Evolutionary conservation across 2,329 filamentous ascomycete species (phyloP).

Genomic region (Xylaria sp.): DNA sequence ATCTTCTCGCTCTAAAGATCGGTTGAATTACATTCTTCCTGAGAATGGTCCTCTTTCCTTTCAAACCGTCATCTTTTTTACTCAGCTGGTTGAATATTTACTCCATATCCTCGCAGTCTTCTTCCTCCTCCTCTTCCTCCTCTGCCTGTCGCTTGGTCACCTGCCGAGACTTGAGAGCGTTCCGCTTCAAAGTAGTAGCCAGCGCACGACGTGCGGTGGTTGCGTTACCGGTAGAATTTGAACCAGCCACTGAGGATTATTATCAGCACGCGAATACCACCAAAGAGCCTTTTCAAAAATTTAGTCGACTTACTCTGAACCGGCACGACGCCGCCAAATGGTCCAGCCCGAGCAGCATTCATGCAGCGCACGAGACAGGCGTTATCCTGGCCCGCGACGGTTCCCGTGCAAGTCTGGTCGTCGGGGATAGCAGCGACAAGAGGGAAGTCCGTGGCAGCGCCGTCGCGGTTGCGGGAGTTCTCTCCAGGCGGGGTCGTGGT

Average conservation of each 20-base stretch:
- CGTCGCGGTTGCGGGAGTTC: conserved; percentile 59
- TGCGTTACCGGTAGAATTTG: conserved; percentile 38
- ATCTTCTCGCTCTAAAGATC: background rate
- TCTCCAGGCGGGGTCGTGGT: conserved; percentile 64
- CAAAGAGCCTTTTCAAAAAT: background rate
- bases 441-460: conserved; percentile 58
- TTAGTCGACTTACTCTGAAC: conserved; percentile 57
- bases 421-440: conserved; percentile 68
- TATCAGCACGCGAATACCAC: conserved; percentile 21
- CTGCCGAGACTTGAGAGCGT: conserved; percentile 29
- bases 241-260: conserved; percentile 41
- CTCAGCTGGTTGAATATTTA: background rate
- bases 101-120: conserved; percentile 27
- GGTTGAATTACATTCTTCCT: conserved; percentile 11
- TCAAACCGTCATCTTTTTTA: conserved; percentile 2
- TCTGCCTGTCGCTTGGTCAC: conserved; percentile 39
- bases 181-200: conserved; percentile 38
- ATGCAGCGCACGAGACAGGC: conserved; percentile 72
- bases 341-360: conserved; percentile 69
- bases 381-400: conserved; percentile 66
- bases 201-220: conserved; percentile 37
- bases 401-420: conserved; percentile 67
- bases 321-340: conserved; percentile 71
- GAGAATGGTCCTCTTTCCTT: background rate
- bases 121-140: conserved; percentile 13